These are phyloP conservation scores for Ascochyta lentis DNA, from an alignment of 2,329 filamentous ascomycete genomes.

Conservation along the genomic window DNA sequence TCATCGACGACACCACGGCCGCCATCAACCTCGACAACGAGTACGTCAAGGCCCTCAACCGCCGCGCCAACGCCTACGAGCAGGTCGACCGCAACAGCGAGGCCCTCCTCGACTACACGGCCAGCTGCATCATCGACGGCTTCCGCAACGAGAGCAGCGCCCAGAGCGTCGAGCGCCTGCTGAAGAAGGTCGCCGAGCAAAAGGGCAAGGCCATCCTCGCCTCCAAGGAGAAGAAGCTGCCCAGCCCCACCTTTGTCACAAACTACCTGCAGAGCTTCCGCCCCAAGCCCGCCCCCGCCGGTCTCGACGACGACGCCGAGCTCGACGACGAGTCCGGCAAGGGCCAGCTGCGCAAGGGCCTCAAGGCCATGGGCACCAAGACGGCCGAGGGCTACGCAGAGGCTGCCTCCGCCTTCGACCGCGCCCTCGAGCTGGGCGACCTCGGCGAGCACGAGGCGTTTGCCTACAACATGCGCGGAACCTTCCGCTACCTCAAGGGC, in stretches of 20 bases:
- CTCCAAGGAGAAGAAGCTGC: constrained; percentile 82
- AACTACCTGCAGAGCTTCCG: constrained; percentile 99
- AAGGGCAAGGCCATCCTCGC: constrained; percentile 90
- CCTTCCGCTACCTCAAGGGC: constrained; percentile 90
- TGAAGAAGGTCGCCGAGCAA: constrained; percentile 96
- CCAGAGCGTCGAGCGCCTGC: constrained; percentile 85
- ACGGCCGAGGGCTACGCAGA: constrained; percentile 92
- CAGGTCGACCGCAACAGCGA: constrained; percentile 90
- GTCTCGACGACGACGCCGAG: constrained; percentile 82
- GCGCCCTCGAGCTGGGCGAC: constrained; percentile 81
- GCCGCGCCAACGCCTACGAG: constrained; percentile 95
- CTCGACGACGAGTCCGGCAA: constrained; percentile 79
- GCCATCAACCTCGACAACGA: constrained; percentile 92
- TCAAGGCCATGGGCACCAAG: constrained; percentile 81
- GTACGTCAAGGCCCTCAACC: constrained; percentile 97
- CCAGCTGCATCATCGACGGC: constrained; percentile 97
- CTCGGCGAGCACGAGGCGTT: constrained; percentile 85
- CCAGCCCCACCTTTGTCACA: constrained; percentile 94
- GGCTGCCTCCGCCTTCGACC: constrained; percentile 83
- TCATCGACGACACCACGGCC: constrained; percentile 95
- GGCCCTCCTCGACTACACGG: constrained; percentile 95
- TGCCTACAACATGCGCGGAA: constrained; percentile 95
- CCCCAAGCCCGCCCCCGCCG: constrained; percentile 76
- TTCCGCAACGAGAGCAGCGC: constrained; percentile 93
- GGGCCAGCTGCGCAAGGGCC: constrained; percentile 83